Conservation (phyloP, 2,329 filamentous ascomycete genomes). For the Lachnellula cervina region DNA sequence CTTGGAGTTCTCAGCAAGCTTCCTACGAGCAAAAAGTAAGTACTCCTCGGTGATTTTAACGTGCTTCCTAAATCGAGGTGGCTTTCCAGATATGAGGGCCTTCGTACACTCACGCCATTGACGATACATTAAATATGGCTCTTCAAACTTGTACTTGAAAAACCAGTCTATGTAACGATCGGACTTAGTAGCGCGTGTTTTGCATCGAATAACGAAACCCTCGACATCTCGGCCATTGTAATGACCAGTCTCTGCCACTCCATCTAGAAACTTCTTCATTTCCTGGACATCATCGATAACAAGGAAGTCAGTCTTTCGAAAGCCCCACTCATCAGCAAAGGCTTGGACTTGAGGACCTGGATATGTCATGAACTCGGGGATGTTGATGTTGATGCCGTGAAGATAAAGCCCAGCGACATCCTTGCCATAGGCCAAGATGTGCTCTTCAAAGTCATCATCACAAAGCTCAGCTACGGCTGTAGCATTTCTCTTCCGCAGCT, state of each 20-base stretch:
- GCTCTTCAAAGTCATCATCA: constrained; percentile 94
- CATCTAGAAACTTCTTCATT: constrained; percentile 77
- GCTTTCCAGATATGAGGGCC: constrained; percentile 69
- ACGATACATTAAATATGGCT: constrained; percentile 97
- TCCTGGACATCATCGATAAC: constrained; percentile 68
- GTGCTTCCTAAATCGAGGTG: constrained; percentile 81
- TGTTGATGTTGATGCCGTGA: constrained; percentile 91
- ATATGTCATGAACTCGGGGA: constrained; percentile 88
- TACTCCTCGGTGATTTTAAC: constrained; percentile 87
- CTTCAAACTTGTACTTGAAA: constrained; percentile 99
- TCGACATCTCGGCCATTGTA: constrained; percentile 92
- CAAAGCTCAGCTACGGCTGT: constrained; percentile 95
- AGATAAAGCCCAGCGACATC: constrained; percentile 87
- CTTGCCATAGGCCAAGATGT: constrained; percentile 82
- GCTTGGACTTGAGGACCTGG: constrained; percentile 75
- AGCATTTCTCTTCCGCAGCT: constrained; percentile 74
- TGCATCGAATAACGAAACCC: constrained; percentile 93
- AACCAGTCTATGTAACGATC: constrained; percentile 85
- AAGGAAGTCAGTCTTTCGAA: constrained; percentile 80
- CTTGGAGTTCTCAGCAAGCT: constrained; percentile 62
- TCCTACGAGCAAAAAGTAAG: constrained; percentile 70
- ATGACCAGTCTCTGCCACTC: constrained; percentile 79
- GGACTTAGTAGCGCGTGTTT: constrained; percentile 46
- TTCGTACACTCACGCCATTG: constrained; percentile 99
- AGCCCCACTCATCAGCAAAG: constrained; percentile 91